Evolutionary conservation across 2,329 filamentous ascomycete genomes (phyloP), one percentile per base, ranked within the genome.

Genomic region (Beauveria brongniartii): DNA sequence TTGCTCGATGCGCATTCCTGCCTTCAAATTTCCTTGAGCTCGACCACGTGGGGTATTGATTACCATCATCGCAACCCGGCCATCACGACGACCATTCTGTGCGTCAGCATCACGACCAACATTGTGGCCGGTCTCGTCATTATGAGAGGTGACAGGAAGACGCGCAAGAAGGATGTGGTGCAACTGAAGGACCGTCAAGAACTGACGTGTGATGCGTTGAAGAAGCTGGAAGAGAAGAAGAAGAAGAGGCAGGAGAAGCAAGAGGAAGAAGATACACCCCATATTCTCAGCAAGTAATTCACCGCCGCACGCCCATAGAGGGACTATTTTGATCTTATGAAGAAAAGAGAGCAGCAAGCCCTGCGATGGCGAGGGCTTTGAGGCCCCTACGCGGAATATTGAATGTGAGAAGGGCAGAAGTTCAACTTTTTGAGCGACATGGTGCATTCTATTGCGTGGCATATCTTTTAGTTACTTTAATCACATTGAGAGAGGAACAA

Each of bases 141-240:
- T 70, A 85, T 80, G 65, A 79, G 91, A 18, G 91, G 91, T 1
- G 90, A 93, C 69, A 82, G 86, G 22, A 83, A 82, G 64, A 92
- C 90, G 2, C 79, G 91, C 55, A 95, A 95, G 80, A 93, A 92
- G 81, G 90, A 95, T 47, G 89, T 95, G 0, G 78, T 92, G 24
- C 87, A 92, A 69, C 81, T 87, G 50, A 83, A 94, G 74, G 84
- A 89, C 67, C 78, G 90, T 34, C 91, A 94, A 70, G 85, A 91
- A 64, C 73, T 95, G 61, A 95, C 91, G 55, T 70, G 78, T 37
- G 76, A 83, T 60, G 80, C 81, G 9, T 81, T 81, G 57, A 75
- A 78, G 62, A 77, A 79, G 58, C 73, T 80, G 62, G 74, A 77
- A 66, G 79, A 79, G 65, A 78, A 79, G 68, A 75, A 73, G 62